phyloP scores from a whole-genome alignment of 2,329 filamentous ascomycete genomes.

The Pseudogymnoascus sp. region DNA sequence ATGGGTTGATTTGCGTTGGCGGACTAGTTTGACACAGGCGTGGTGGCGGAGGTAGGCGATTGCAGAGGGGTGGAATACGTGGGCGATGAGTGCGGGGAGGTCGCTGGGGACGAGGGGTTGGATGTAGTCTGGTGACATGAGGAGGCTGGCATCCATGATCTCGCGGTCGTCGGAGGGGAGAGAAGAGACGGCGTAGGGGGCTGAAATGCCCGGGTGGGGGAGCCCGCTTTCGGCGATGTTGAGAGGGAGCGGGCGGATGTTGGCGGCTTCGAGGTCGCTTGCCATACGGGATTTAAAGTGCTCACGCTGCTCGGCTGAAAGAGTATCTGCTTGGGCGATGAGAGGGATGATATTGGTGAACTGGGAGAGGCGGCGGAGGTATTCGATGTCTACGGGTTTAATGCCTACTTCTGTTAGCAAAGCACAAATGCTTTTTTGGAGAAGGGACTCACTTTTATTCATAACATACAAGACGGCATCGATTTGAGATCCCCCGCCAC shows the following conservation, averaged over 20 bases:
- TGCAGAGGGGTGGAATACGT: conserved; percentile 69
- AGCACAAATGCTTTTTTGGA: not conserved
- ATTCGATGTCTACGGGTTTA: conserved; percentile 58
- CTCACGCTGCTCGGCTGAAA: conserved; percentile 48
- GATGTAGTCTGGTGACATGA: conserved; percentile 89
- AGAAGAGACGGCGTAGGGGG: conserved; percentile 70
- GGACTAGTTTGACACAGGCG: conserved; percentile 71
- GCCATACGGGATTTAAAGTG: conserved; percentile 52
- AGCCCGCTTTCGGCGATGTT: conserved; percentile 29
- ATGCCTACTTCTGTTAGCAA: conserved; percentile 30
- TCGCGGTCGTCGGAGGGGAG: conserved; percentile 63
- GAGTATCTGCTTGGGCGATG: conserved; percentile 65
- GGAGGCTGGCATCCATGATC: conserved; percentile 80
- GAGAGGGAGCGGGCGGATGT: conserved; percentile 61
- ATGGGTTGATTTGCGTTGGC: conserved; percentile 46
- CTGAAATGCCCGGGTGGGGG: conserved; percentile 17
- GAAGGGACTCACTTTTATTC: conserved; percentile 48
- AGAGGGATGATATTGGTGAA: conserved; percentile 82
- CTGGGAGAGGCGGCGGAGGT: conserved; percentile 58
- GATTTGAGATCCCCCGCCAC: conserved; percentile 73
- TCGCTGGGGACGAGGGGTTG: conserved; percentile 74
- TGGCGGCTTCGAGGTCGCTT: conserved; percentile 45
- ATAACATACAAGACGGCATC: conserved; percentile 82
- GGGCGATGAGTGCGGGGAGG: conserved; percentile 57
- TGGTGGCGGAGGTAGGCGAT: conserved; percentile 74